Conservation (phyloP, 805 yeast genomes). For the Pichia cabralensis region DNA sequence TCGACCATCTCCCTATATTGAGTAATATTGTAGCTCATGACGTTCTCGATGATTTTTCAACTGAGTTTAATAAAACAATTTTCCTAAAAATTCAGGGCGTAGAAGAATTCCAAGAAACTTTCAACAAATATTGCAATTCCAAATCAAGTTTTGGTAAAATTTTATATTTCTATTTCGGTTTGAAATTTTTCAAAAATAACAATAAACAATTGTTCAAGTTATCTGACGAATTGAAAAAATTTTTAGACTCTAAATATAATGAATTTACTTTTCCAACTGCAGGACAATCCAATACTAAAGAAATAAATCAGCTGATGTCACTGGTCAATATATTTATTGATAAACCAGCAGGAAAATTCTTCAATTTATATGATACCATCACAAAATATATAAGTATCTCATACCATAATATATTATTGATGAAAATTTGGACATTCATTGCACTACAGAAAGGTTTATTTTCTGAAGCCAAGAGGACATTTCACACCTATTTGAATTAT, state of each 20-base stretch:
- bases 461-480: slow-evolving; percentile 22
- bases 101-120: slow-evolving; percentile 4
- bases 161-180: slow-evolving; percentile 14
- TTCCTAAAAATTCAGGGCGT: slow-evolving; percentile 1
- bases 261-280: slow-evolving; percentile 36
- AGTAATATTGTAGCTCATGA: slow-evolving; percentile 20
- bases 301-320: slow-evolving; percentile 26
- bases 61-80: slow-evolving; percentile 1
- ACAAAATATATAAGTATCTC: slow-evolving; percentile 31
- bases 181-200: slow-evolving; percentile 9
- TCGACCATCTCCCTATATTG: slow-evolving; percentile 12
- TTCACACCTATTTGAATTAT: slow-evolving; percentile 34
- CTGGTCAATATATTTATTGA: no score
- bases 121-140: slow-evolving; percentile 1
- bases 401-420: slow-evolving; percentile 33
- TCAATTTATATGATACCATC: slow-evolving; percentile 20
- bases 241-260: slow-evolving; percentile 12
- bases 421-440: slow-evolving; percentile 27
- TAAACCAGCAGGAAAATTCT: slow-evolving; percentile 1
- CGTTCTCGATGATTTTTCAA: slow-evolving; percentile 9
- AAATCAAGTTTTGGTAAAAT: slow-evolving; percentile 5
- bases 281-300: slow-evolving; percentile 21
- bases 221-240: slow-evolving; percentile 5
- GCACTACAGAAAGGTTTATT: slow-evolving; percentile 16
- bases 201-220: slow-evolving; percentile 1